Conservation (phyloP, 2,329 filamentous ascomycete genomes). For the Exophiala xenobiotica region DNA sequence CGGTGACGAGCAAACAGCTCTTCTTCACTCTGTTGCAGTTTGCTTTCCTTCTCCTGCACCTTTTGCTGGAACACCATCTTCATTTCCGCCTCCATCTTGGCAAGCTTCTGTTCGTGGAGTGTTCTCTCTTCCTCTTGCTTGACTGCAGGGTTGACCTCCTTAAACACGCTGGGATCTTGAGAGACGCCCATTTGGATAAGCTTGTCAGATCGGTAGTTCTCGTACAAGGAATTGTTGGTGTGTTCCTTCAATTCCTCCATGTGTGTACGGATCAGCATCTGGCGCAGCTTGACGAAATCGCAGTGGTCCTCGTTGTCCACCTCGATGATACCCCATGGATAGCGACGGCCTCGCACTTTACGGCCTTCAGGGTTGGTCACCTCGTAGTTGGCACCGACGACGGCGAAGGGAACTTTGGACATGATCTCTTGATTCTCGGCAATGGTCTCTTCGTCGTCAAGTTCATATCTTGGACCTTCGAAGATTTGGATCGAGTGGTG, state of each 20-base stretch:
- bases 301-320: constrained; percentile 99
- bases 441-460: constrained; percentile 98
- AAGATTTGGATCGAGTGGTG: constrained; percentile 99
- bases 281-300: constrained; percentile 98
- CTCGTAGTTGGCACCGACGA: constrained; percentile 95
- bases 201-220: constrained; percentile 99
- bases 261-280: constrained; percentile 99
- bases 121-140: constrained; percentile 99
- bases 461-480: constrained; percentile 95
- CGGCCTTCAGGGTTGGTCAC: constrained; percentile 88
- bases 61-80: constrained; percentile 99
- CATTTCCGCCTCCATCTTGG: constrained; percentile 99
- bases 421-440: constrained; percentile 99
- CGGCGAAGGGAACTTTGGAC: constrained; percentile 98
- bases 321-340: constrained; percentile 98
- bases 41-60: constrained; percentile 99
- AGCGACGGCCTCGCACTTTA: constrained; percentile 91
- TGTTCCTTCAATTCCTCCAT: constrained; percentile 99
- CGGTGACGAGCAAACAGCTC: constrained; percentile 96
- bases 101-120: constrained; percentile 98
- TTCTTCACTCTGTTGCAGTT: constrained; percentile 98
- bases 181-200: constrained; percentile 97
- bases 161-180: constrained; percentile 98
- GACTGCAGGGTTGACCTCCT: constrained; percentile 99
- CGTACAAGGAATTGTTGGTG: constrained; percentile 98